Evolutionary conservation across 148 eudicot species (phyloP).

Genomic region (Silene conica): DNA sequence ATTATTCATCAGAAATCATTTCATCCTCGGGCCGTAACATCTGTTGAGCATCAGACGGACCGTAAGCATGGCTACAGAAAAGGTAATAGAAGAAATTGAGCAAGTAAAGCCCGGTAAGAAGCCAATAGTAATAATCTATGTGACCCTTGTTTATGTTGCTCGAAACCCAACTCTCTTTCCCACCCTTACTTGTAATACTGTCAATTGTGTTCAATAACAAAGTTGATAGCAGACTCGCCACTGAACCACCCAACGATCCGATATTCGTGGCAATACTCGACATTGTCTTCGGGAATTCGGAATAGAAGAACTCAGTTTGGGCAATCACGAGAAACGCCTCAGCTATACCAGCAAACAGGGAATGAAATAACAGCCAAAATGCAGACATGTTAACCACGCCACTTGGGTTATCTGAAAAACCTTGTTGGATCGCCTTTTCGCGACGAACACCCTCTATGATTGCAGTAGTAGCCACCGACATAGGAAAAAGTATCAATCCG

Average conservation of each 20-base stretch:
- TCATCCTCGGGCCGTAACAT: constrained; percentile 10
- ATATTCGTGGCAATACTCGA: constrained; percentile 50
- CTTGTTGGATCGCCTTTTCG: constrained; percentile 29
- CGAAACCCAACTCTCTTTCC: constrained; percentile 58
- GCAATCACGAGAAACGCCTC: constrained; percentile 48
- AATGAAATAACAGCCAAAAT: constrained; percentile 55
- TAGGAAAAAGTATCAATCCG: constrained; percentile 40
- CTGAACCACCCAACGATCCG: constrained; percentile 26
- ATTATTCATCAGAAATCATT: constrained; percentile 3
- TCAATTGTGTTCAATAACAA: constrained; percentile 36
- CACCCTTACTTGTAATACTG: constrained; percentile 37
- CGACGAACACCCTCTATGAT: constrained; percentile 42
- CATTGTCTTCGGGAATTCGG: constrained; percentile 57
- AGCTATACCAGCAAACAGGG: constrained; percentile 40
- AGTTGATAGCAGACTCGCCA: constrained; percentile 41
- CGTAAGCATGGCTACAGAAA: constrained; percentile 48
- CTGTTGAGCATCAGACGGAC: constrained; percentile 29
- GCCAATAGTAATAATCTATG: constrained; percentile 56
- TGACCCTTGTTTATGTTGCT: constrained; percentile 62
- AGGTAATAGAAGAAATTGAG: constrained; percentile 43
- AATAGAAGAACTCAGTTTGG: constrained; percentile 53
- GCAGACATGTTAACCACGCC: constrained; percentile 47
- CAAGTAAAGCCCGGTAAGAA: constrained; percentile 43
- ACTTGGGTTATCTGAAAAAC: constrained; percentile 18
- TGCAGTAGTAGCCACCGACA: constrained; percentile 32